Conservation (phyloP, 768 basidiomycete species). For the Macrocybe gigantea region DNA sequence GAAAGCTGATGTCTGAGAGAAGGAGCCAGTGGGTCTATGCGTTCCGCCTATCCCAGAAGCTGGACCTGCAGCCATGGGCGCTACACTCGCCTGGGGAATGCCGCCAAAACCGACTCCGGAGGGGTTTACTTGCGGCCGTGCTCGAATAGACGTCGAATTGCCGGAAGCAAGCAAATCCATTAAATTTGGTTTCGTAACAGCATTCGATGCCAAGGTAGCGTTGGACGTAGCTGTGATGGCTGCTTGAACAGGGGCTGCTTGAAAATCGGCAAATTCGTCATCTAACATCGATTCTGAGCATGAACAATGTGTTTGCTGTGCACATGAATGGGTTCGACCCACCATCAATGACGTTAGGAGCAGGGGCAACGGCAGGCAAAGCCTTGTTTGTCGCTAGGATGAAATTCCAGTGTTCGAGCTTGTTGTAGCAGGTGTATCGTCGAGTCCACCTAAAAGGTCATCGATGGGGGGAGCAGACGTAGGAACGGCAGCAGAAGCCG, state of each 20-base stretch:
- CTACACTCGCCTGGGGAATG: conserved; percentile 2
- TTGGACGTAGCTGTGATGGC: conserved; percentile 26
- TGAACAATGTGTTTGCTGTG: not conserved
- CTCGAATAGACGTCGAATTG: conserved; percentile 10
- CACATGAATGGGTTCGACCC: conserved; percentile 5
- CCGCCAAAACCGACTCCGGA: conserved; percentile 14
- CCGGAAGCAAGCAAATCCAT: conserved; percentile 43
- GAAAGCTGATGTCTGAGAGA: conserved; percentile 23
- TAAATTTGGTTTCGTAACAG: conserved; percentile 33
- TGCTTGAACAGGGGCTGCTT: conserved; percentile 54
- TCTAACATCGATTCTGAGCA: conserved; percentile 31
- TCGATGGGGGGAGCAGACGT: conserved; percentile 48
- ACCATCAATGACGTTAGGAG: conserved; percentile 37
- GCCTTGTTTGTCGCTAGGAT: conserved; percentile 44
- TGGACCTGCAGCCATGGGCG: conserved; percentile 9
- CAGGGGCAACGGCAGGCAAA: conserved; percentile 38
- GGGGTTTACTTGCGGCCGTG: conserved; percentile 21
- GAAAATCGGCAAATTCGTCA: conserved; percentile 86
- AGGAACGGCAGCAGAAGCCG: conserved; percentile 33
- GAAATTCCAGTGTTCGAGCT: conserved; percentile 11
- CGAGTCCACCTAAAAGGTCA: conserved; percentile 76
- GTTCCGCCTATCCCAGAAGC: conserved; percentile 18
- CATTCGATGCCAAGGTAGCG: conserved; percentile 25
- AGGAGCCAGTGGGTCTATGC: conserved; percentile 31
- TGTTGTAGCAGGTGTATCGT: conserved; percentile 41